Evolutionary conservation across 805 yeast genomes (phyloP).

Genomic region (Scheffersomyces lignosus): DNA sequence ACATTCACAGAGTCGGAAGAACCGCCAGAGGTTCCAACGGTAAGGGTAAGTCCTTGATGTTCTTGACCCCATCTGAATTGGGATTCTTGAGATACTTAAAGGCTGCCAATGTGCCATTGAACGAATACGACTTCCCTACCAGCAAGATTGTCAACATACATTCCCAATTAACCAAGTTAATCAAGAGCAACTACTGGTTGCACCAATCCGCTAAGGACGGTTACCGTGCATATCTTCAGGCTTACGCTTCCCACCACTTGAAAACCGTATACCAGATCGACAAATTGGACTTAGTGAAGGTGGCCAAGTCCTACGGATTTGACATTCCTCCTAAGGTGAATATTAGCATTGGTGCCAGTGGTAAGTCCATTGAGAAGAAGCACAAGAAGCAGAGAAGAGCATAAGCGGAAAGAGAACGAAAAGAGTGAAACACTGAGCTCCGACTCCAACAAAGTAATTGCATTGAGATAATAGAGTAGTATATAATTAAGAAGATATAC

Average conservation of each 20-base stretch:
- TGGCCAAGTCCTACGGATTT: constrained; percentile 94
- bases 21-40: constrained; percentile 93
- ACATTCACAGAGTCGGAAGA: constrained; percentile 98
- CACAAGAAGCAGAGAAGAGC: constrained; percentile 44
- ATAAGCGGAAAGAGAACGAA: too few relatives aligned
- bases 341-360: constrained; percentile 92
- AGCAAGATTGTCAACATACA: constrained; percentile 96
- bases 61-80: constrained; percentile 87
- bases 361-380: constrained; percentile 56
- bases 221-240: constrained; percentile 93
- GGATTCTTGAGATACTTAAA: constrained; percentile 94
- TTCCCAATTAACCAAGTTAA: constrained; percentile 85
- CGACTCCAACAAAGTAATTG: too few relatives aligned
- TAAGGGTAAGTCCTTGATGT: constrained; percentile 92
- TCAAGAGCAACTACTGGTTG: constrained; percentile 88
- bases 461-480: too few relatives aligned
- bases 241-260: constrained; percentile 94
- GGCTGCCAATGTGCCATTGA: constrained; percentile 95
- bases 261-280: constrained; percentile 97
- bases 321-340: constrained; percentile 95
- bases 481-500: constrained; percentile 1
- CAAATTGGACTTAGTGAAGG: constrained; percentile 89
- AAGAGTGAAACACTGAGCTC: too few relatives aligned
- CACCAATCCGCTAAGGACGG: constrained; percentile 98
- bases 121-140: constrained; percentile 94